Conservation (phyloP, 768 basidiomycete genomes). For the Rossbeevera mucosa region DNA sequence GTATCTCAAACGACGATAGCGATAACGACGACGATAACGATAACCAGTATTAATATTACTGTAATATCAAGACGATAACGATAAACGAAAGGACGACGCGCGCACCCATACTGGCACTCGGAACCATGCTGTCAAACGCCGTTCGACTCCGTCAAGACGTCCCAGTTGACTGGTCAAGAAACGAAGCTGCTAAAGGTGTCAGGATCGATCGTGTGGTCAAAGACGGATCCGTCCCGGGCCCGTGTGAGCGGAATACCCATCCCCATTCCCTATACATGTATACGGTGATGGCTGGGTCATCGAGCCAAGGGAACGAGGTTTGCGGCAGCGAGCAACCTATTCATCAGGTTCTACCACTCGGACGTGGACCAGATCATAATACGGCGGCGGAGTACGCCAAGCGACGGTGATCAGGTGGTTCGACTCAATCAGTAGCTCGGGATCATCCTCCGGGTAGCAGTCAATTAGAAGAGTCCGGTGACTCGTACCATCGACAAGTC, state of each 20-base stretch:
- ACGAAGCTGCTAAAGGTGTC: conserved; percentile 59
- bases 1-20: background rate
- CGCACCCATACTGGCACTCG: conserved; percentile 54
- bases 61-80: background rate
- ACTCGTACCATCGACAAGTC: too few species aligned
- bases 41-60: too few species aligned
- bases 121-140: too few species aligned
- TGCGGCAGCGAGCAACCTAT: too few species aligned
- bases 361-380: background rate
- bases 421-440: background rate
- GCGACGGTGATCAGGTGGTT: background rate
- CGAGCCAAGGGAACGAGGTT: background rate
- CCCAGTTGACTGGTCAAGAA: conserved; percentile 54
- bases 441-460: too few species aligned
- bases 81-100: background rate
- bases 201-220: too few species aligned
- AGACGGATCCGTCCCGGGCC: too few species aligned
- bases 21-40: background rate
- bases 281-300: too few species aligned
- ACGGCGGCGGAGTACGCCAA: background rate
- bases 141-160: conserved; percentile 55
- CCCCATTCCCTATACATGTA: too few species aligned
- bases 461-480: too few species aligned
- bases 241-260: too few species aligned
- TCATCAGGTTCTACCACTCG: too few species aligned